These are phyloP conservation scores for Yamadazyma olivae DNA, from an alignment of 805 yeast genomes.

Conservation along the genomic window DNA sequence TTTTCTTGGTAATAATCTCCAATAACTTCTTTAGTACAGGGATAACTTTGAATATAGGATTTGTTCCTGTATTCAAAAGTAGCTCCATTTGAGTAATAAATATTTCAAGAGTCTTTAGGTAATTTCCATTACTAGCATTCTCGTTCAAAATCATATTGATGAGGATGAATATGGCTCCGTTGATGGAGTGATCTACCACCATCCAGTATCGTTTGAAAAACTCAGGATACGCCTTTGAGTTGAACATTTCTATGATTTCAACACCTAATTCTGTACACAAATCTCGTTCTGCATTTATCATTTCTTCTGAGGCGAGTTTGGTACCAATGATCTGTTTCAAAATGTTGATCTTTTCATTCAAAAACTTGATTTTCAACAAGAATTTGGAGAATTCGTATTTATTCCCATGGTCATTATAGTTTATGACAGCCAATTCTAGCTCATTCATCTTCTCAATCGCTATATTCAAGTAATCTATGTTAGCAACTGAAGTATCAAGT, in stretches of 20 bases:
- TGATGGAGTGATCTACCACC: slow-evolving; percentile 5
- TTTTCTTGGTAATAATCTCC: slow-evolving; percentile 3
- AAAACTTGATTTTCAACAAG: slow-evolving; percentile 3
- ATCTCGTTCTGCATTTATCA: slow-evolving; percentile 2
- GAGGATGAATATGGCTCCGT: slow-evolving; percentile 9
- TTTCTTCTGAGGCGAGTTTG: not conserved
- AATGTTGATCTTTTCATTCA: slow-evolving; percentile 4
- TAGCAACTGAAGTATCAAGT: not conserved
- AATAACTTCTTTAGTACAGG: slow-evolving; percentile 2
- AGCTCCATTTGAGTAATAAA: slow-evolving; percentile 2
- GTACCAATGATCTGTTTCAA: not conserved
- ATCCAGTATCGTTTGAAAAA: slow-evolving; percentile 10
- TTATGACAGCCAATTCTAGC: not conserved
- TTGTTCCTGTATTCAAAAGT: not conserved
- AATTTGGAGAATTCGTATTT: slow-evolving; percentile 1
- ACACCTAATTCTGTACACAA: not conserved
- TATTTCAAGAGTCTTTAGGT: not conserved
- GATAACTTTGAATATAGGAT: slow-evolving; percentile 1
- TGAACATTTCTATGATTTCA: slow-evolving; percentile 4
- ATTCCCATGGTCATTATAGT: not conserved
- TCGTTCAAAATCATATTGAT: slow-evolving; percentile 8
- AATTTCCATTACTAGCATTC: not conserved
- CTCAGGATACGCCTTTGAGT: slow-evolving; percentile 3
- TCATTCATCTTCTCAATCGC: not conserved
- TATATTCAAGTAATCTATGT: not conserved